Conservation (phyloP, 2,329 filamentous ascomycete species). For the Venturia aucupariae region DNA sequence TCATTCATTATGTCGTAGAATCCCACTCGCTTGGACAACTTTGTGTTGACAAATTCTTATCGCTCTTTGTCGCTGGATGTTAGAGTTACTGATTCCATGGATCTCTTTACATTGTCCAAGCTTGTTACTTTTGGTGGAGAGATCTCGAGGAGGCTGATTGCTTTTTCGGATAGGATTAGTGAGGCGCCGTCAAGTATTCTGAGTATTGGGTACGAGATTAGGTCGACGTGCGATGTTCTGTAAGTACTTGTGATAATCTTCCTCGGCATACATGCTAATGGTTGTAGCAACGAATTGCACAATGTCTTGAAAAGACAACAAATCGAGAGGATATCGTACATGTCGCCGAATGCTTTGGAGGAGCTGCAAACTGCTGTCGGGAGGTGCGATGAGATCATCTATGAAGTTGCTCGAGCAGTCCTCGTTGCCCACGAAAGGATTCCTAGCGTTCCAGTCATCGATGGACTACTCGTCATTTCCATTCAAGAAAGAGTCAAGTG, state of each 20-base stretch:
- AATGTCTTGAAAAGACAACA: conserved; percentile 9
- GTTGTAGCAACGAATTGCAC: conserved; percentile 4
- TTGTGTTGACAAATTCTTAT: not conserved
- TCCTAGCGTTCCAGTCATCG: not conserved
- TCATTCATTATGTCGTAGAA: not conserved
- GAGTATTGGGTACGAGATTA: conserved; percentile 11
- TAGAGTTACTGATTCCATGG: not conserved
- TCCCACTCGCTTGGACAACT: not conserved
- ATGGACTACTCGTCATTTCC: not conserved
- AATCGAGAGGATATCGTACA: not conserved
- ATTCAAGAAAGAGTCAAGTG: conserved; percentile 8
- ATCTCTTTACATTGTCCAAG: conserved; percentile 10
- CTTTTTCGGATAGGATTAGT: not conserved
- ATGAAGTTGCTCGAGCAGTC: conserved; percentile 5
- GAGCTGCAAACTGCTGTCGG: not conserved
- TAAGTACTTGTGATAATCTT: not conserved
- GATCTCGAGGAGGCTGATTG: conserved; percentile 5
- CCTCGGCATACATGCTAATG: not conserved
- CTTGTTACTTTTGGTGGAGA: conserved; percentile 3
- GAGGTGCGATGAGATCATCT: conserved; percentile 10
- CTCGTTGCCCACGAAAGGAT: not conserved
- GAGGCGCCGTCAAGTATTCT: conserved; percentile 4
- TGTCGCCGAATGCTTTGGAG: conserved; percentile 4
- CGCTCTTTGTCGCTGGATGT: not conserved
- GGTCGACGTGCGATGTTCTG: conserved; percentile 11